phyloP scores from a whole-genome alignment of 2,329 filamentous ascomycete genomes.

The Pyricularia pennisetigena region DNA sequence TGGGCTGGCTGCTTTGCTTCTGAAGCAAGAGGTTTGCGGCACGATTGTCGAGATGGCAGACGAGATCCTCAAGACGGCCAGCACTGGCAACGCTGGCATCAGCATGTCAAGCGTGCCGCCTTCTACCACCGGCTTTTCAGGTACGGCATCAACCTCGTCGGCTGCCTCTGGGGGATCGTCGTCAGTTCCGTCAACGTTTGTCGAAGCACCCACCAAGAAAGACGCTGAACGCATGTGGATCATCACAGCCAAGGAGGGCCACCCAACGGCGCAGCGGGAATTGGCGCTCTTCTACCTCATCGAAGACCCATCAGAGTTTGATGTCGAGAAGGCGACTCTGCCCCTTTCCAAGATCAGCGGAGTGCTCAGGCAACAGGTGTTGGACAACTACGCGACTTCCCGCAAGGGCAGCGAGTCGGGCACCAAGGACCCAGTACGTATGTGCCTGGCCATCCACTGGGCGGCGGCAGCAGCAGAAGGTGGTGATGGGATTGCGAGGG shows the following conservation, averaged over 20 bases:
- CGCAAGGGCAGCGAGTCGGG: conserved; percentile 25
- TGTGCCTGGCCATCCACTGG: conserved; percentile 96
- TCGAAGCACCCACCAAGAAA: neutral
- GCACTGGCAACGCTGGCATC: neutral
- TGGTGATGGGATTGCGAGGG: conserved; percentile 77
- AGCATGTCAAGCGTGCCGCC: neutral
- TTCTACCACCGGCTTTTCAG: conserved; percentile 18
- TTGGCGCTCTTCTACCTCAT: conserved; percentile 80
- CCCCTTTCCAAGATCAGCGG: conserved; percentile 78
- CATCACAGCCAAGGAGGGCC: conserved; percentile 87
- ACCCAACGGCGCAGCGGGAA: conserved; percentile 82
- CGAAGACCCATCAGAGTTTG: conserved; percentile 56
- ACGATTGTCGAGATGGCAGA: conserved; percentile 60
- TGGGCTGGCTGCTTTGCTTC: conserved; percentile 73
- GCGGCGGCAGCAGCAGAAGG: conserved; percentile 83
- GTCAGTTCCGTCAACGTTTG: neutral
- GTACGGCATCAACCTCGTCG: neutral
- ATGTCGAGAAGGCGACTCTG: conserved; percentile 70
- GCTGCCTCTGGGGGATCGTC: neutral
- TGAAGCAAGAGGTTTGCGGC: conserved; percentile 80
- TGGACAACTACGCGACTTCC: conserved; percentile 48
- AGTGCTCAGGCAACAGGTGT: conserved; percentile 82
- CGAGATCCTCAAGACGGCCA: conserved; percentile 30
- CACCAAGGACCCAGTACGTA: conserved; percentile 71
- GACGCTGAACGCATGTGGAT: conserved; percentile 58